Base-by-base conservation (phyloP, 176 grass and related monocot species). In the Triticum urartu region DNA sequence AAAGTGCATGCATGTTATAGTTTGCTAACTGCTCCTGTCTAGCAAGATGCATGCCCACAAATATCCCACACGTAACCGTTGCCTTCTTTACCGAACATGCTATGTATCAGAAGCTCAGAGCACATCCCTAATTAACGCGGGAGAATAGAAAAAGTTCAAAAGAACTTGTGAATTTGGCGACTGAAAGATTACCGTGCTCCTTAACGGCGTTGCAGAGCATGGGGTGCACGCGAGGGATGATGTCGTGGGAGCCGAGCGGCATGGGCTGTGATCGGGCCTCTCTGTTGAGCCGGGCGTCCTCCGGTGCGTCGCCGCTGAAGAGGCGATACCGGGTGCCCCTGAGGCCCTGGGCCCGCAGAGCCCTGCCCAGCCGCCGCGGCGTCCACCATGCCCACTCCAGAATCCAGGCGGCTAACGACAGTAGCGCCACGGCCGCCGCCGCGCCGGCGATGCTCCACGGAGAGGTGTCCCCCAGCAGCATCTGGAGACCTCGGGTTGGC, bases 341-440 rank as follows among this genome's bases (percentile, higher is more conserved):
- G 64, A 92, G 81, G 11, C 90, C 87, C 80, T 92, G 90, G n/a
- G 71, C 67, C 45, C 82, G 77, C 9, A 91, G 86, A n/a, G 64
- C 60, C 28, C 62, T 62, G 2, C 86, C 90, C 38, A 92, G 90
- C 72, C 83, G 90, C 79, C 78, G 66, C n/a, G 87, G 90, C 79
- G 82, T 92, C 82, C 87, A 82, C 90, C 87, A 92, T 6, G 61
- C 69, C 90, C 90, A 92, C 52, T 86, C 52, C 74, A 89, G 13
- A 39, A 22, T 75, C 79, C 43, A 75, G 13, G 15, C 22, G 50
- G 40, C 59, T 20, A 79, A 62, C 90, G 86, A 81, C 48, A 88
- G 45, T 21, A 88, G 59, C 63, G 75, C 50, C 43, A 63, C 64
- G 43, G 81, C 72, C 24, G 80, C 50, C 25, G 34, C 77, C 11